Conservation (phyloP, 169 alveolate genomes). For the Eimeria zaria region DNA sequence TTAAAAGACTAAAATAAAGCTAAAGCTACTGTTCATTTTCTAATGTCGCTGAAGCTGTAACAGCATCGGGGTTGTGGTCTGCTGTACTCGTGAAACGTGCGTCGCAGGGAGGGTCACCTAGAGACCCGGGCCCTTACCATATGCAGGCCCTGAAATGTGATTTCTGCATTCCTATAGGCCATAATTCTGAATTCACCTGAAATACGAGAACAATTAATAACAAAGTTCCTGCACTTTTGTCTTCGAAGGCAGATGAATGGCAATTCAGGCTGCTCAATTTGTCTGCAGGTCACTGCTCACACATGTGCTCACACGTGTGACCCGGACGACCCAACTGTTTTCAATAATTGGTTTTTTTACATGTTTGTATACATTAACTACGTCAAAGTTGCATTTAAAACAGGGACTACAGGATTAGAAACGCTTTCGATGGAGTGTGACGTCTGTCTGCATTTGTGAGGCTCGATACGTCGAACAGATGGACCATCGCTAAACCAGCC, state of each 20-base stretch:
- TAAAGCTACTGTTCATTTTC: background rate
- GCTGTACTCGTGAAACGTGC: background rate
- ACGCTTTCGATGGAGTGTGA: background rate
- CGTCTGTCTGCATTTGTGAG: background rate
- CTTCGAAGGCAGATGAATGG: background rate
- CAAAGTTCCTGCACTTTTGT: background rate
- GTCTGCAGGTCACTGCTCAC: background rate
- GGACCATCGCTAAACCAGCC: background rate
- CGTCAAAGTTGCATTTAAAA: background rate
- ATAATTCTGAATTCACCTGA: background rate
- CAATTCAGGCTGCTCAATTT: background rate
- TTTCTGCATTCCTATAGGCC: background rate
- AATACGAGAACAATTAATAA: background rate
- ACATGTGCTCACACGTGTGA: background rate
- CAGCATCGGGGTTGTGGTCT: background rate
- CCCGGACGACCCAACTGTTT: background rate
- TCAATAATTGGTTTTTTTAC: background rate
- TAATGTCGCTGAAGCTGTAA: background rate
- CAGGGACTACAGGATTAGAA: no score
- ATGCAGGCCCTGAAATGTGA: background rate
- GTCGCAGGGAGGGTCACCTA: background rate
- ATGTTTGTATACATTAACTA: background rate
- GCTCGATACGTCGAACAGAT: background rate
- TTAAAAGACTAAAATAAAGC: background rate
- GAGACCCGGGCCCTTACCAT: background rate